Evolutionary conservation across 345 rosid genomes (phyloP), one percentile per base, ranked within the genome.

Genomic region (Citrus inodora): DNA sequence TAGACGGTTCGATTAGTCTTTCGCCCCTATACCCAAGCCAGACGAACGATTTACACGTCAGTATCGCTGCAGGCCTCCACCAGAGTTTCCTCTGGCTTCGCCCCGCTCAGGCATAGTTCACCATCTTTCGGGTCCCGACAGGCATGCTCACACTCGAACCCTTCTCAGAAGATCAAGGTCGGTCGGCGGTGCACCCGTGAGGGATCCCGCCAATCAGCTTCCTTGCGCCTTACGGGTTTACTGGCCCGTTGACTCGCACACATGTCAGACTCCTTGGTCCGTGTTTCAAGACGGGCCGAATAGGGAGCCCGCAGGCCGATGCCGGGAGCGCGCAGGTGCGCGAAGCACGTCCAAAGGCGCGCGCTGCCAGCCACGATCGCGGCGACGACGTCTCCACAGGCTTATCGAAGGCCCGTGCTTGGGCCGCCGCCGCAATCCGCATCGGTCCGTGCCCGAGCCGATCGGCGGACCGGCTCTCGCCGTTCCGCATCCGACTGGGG

Each of bases 221-320:
- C 55, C 55, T 48, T 48, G 19, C 55, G 55, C 72, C 72, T 69
- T 13, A 69, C 21, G 56, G 56, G 72, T 67, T 67, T 67, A n/a
- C 76, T 84, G 77, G 53, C 85, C 83, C 70, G 79, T 87, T 79
- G 87, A 85, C 86, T 87, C 82, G 78, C 83, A 87, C 86, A 72
- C 85, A 81, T 85, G 86, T 85, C 80, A 83, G 83, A 87, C 87
- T 86, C 87, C 90, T 88, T 88, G 90, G 90, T 88, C 87, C 87
- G 86, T 86, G 90, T 88, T 88, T 88, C 89, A 88, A 86, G 90
- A 86, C 80, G 85, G 84, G 90, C 78, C 79, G 83, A 80, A 82
- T 85, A 83, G 60, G 60, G 60, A 55, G 60, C 60, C 60, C 60
- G 60, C 60, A 55, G 60, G 60, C 60, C 46, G 46, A 35, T 35